Percentiles rank a stretch among this genome's conserved stretches.
Conservation (phyloP, 2,329 filamentous ascomycete genomes). For the Cercospora canescens region DNA sequence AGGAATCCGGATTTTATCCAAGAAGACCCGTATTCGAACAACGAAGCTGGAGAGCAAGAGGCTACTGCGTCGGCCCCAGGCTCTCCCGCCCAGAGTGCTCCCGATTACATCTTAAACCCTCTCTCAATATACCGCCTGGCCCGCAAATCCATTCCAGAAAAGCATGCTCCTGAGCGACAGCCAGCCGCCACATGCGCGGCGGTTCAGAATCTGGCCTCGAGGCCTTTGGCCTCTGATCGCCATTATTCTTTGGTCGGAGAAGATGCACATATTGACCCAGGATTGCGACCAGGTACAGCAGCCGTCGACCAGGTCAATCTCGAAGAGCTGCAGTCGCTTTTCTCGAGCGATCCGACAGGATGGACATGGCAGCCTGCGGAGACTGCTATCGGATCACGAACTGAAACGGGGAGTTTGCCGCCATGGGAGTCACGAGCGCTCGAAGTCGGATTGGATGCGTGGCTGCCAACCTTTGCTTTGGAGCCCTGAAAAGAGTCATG, state of each 20-base stretch:
- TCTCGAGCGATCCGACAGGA: conserved; percentile 28
- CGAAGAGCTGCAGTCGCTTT: conserved; percentile 27
- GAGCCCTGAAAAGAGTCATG: conserved; percentile 14
- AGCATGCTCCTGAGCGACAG: conserved; percentile 28
- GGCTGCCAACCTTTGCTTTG: conserved; percentile 25
- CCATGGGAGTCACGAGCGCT: conserved; percentile 27
- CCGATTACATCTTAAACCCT: conserved; percentile 28
- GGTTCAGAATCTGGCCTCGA: neutral
- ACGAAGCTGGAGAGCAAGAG: conserved; percentile 20
- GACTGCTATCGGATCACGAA: conserved; percentile 26
- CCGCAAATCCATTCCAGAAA: conserved; percentile 27
- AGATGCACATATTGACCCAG: conserved; percentile 21
- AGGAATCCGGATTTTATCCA: conserved; percentile 23
- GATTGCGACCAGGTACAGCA: neutral
- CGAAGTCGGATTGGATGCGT: conserved; percentile 28
- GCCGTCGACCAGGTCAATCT: conserved; percentile 25
- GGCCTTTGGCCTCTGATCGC: conserved; percentile 4
- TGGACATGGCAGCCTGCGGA: conserved; percentile 32
- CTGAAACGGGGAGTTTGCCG: conserved; percentile 24
- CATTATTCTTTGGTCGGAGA: conserved; percentile 11
- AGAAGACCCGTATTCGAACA: conserved; percentile 27
- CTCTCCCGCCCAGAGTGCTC: conserved; percentile 27
- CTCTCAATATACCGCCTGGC: conserved; percentile 28
- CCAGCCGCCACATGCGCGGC: neutral
- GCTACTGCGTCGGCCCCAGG: conserved; percentile 20